Conservation (phyloP, 306 rosid genomes). For the Cicer yamashitae region DNA sequence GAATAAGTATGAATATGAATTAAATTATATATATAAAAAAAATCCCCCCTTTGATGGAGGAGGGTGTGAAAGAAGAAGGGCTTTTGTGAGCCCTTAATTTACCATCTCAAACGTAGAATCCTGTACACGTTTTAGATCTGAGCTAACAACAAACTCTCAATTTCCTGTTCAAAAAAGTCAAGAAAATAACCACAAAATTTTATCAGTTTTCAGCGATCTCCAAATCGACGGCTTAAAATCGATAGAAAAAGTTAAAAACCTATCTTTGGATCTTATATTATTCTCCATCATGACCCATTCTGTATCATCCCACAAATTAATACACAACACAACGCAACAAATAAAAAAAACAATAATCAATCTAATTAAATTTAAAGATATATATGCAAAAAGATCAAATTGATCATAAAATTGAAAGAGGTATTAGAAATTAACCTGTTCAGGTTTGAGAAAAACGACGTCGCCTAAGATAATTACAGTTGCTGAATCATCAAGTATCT, state of each 20-base stretch:
- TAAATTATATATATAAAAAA: background rate
- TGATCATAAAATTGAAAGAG: background rate
- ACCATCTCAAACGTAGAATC: constrained; percentile 68
- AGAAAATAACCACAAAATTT: constrained; percentile 53
- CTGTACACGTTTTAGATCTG: constrained; percentile 62
- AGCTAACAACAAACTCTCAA: constrained; percentile 68
- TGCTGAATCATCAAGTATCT: constrained; percentile 72
- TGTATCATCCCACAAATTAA: constrained; percentile 49
- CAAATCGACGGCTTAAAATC: constrained; percentile 21
- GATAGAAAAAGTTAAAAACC: constrained; percentile 41
- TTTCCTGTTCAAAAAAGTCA: constrained; percentile 58
- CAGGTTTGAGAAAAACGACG: constrained; percentile 69
- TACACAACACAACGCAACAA: constrained; percentile 33
- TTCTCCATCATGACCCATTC: constrained; percentile 51
- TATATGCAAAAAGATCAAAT: background rate
- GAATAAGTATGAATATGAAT: background rate
- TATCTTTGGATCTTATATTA: constrained; percentile 36
- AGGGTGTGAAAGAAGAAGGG: constrained; percentile 48
- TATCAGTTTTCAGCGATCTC: constrained; percentile 62
- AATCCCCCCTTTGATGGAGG: background rate
- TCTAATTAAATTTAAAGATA: background rate
- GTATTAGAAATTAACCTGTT: constrained; percentile 60
- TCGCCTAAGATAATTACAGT: constrained; percentile 74
- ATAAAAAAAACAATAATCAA: background rate
- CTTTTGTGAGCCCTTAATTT: constrained; percentile 48